phyloP scores from a whole-genome alignment of 306 rosid genomes.

The cucumber (Cucumis sativus) region Cucumber_9930_V3 NC_026660.2:2802001-2802500 shows the following conservation, averaged over 20 bases:
- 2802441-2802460: background rate
- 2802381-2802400: constrained; percentile 5
- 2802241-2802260: background rate
- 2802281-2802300: background rate
- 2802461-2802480: background rate
- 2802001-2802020: constrained; percentile 31
- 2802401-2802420: background rate
- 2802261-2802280: background rate
- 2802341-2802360: background rate
- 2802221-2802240: background rate
- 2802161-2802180: constrained; percentile 10
- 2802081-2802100: constrained; percentile 45
- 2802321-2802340: background rate
- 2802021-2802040: constrained; percentile 28
- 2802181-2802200: background rate
- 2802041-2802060: constrained; percentile 34
- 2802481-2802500: no score
- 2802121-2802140: constrained; percentile 53
- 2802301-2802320: background rate
- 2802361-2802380: constrained; percentile 10
- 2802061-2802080: constrained; percentile 63
- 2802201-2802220: background rate
- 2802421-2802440: background rate
- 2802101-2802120: constrained; percentile 62
- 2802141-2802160: constrained; percentile 48